Conservation (phyloP, 2,329 filamentous ascomycete species). For the Thyridium curvatum region DNA sequence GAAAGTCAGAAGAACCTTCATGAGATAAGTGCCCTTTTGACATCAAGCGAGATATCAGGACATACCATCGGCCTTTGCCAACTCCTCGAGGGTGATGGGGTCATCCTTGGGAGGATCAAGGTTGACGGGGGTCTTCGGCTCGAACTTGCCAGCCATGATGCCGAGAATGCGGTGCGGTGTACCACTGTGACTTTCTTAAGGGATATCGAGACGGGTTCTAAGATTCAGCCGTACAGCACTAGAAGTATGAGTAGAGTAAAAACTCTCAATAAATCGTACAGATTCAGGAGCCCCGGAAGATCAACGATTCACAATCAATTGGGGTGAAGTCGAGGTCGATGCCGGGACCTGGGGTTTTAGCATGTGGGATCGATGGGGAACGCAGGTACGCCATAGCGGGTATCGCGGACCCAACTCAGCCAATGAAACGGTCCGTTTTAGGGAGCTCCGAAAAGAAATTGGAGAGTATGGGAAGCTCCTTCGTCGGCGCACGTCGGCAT, state of each 20-base stretch:
- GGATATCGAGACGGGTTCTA: neutral
- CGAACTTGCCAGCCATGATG: constrained; percentile 61
- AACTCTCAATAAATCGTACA: too few relatives aligned
- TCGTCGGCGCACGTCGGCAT: too few relatives aligned
- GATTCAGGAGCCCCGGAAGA: too few relatives aligned
- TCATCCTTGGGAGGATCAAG: constrained; percentile 85
- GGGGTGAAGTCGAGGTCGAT: too few relatives aligned
- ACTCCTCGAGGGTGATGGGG: constrained; percentile 71
- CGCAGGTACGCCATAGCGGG: neutral
- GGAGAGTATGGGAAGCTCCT: too few relatives aligned
- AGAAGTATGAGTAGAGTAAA: too few relatives aligned
- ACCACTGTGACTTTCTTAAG: neutral
- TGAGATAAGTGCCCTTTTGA: neutral
- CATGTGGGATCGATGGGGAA: too few relatives aligned
- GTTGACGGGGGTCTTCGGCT: constrained; percentile 69
- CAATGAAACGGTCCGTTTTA: neutral
- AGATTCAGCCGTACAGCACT: too few relatives aligned
- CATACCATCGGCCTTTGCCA: constrained; percentile 79
- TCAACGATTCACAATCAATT: too few relatives aligned
- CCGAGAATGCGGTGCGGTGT: too few relatives aligned
- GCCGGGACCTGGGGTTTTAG: too few relatives aligned
- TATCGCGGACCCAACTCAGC: neutral
- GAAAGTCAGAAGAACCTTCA: neutral
- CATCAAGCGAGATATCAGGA: constrained; percentile 5
- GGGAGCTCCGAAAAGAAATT: too few relatives aligned